phyloP scores from a whole-genome alignment of 2,329 filamentous ascomycete genomes.

The Remersonia thermophila region DNA sequence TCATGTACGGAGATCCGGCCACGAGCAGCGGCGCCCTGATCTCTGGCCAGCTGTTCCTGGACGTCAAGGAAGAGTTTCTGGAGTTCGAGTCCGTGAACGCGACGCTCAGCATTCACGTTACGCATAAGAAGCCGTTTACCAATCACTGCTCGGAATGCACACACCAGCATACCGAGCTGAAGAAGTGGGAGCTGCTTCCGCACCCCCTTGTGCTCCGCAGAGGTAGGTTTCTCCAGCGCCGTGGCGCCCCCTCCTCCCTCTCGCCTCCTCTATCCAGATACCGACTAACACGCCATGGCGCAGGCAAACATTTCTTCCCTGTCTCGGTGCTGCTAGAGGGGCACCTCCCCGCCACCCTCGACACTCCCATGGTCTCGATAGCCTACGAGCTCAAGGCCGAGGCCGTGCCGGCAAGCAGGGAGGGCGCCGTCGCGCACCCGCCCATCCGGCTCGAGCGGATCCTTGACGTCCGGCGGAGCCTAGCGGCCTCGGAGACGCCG shows the following conservation, averaged over 20 bases:
- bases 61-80: slow-evolving; percentile 53
- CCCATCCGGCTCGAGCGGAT: slow-evolving; percentile 51
- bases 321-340: slow-evolving; percentile 82
- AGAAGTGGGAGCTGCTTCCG: slow-evolving; percentile 65
- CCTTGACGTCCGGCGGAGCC: slow-evolving; percentile 65
- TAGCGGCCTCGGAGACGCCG: slow-evolving; percentile 60
- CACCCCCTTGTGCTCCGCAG: slow-evolving; percentile 37
- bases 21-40: slow-evolving; percentile 74
- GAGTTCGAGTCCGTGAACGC: slow-evolving; percentile 64
- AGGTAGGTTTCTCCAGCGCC: too few species aligned
- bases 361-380: slow-evolving; percentile 59
- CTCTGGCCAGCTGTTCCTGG: slow-evolving; percentile 68
- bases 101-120: slow-evolving; percentile 55
- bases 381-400: slow-evolving; percentile 68
- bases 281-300: too few species aligned
- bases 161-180: slow-evolving; percentile 58
- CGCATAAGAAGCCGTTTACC: slow-evolving; percentile 71
- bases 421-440: slow-evolving; percentile 24
- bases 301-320: slow-evolving; percentile 64
- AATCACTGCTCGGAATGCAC: slow-evolving; percentile 68
- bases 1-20: slow-evolving; percentile 66
- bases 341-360: slow-evolving; percentile 71
- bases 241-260: too few species aligned
- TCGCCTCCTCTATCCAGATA: too few species aligned
- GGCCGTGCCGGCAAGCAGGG: slow-evolving; percentile 38